phyloP scores from a whole-genome alignment of 495 filamentous ascomycete species.

The Rhizodiscina lignyota region DNA sequence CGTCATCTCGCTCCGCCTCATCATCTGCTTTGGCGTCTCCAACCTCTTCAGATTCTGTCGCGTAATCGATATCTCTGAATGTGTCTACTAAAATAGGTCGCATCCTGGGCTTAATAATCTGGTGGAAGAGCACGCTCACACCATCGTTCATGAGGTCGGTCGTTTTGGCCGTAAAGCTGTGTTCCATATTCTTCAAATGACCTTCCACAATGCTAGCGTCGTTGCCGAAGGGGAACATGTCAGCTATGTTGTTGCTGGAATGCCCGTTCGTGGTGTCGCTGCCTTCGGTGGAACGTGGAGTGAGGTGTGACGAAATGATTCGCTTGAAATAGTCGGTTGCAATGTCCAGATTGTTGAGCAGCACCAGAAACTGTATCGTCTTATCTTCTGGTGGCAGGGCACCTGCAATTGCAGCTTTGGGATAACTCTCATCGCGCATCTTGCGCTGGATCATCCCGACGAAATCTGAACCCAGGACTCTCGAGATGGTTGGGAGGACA shows the following conservation, averaged over 20 bases:
- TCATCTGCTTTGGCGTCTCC: conserved; percentile 27
- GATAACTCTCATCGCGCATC: conserved; percentile 91
- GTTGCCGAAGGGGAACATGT: conserved; percentile 61
- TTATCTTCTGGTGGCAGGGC: conserved; percentile 68
- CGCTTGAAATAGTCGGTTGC: conserved; percentile 76
- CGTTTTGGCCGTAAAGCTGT: conserved; percentile 57
- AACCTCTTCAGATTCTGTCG: conserved; percentile 13
- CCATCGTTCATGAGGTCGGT: conserved; percentile 70
- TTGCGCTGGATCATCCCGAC: conserved; percentile 93
- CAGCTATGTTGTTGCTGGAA: conserved; percentile 27
- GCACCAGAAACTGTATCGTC: conserved; percentile 69
- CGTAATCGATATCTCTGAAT: conserved; percentile 86
- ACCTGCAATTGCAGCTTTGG: conserved; percentile 55
- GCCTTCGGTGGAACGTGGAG: conserved; percentile 15
- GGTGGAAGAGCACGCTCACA: conserved; percentile 68
- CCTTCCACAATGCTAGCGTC: conserved; percentile 51
- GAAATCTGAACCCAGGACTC: conserved; percentile 84
- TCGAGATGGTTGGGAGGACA: conserved; percentile 63
- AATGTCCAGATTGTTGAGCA: conserved; percentile 89
- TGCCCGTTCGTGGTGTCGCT: conserved; percentile 1
- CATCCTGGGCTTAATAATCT: conserved; percentile 72
- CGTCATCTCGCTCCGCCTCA: conserved; percentile 35
- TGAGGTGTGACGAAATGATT: conserved; percentile 55
- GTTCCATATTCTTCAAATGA: conserved; percentile 49
- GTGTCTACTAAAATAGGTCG: conserved; percentile 73